Percentiles rank a stretch among this genome's conserved stretches.
phyloP scores from a whole-genome alignment of 768 basidiomycete genomes.

The Auricularia sp. region DNA sequence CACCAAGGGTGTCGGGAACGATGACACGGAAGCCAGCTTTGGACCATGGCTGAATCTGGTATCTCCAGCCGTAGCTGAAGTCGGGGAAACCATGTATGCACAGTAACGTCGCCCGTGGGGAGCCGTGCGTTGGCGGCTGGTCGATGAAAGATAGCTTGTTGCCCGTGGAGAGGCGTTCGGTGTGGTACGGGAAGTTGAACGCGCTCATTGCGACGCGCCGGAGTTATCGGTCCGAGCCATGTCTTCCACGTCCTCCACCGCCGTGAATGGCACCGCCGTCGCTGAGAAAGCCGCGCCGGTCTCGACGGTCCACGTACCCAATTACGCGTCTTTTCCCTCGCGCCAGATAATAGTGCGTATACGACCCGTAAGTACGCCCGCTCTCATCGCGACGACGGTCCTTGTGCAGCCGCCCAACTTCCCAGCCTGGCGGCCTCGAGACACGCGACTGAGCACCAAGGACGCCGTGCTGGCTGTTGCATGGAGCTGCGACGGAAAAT shows the following conservation, averaged over 20 bases:
- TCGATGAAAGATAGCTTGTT: constrained; percentile 64
- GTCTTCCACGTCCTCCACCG: constrained; percentile 1
- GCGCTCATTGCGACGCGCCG: background rate
- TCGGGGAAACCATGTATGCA: constrained; percentile 80
- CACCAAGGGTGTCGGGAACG: constrained; percentile 29
- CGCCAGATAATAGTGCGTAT: background rate
- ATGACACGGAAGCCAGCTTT: constrained; percentile 51
- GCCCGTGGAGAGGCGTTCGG: constrained; percentile 44
- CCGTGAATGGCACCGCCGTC: background rate
- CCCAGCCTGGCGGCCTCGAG: background rate
- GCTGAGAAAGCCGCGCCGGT: background rate
- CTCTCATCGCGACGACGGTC: background rate
- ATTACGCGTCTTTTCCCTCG: background rate
- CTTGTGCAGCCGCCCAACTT: background rate
- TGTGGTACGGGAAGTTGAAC: constrained; percentile 21
- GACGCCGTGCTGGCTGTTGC: constrained; percentile 28
- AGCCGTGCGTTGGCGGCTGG: constrained; percentile 40
- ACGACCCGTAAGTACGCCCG: background rate
- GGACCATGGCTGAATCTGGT: constrained; percentile 66
- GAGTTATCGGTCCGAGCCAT: background rate
- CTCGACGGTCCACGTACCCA: background rate
- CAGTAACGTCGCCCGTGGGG: constrained; percentile 37
- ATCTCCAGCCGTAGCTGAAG: constrained; percentile 63
- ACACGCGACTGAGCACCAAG: background rate
- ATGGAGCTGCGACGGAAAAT: constrained; percentile 78